Base-by-base conservation (phyloP, 176 grass and related monocot genomes). In the Coix lacrymajobi region DNA sequence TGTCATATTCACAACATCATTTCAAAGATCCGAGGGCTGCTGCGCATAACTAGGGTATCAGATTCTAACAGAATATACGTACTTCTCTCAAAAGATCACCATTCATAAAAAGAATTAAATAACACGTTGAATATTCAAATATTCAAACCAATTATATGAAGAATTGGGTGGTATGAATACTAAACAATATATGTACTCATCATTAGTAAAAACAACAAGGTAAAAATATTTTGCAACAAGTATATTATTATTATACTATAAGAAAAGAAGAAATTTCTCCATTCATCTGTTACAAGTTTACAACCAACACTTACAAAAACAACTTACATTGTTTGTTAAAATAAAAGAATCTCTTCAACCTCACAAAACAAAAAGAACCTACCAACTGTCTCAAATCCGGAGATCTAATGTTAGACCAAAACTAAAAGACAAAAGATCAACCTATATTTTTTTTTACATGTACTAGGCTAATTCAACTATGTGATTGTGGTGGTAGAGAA, bases 361-460 rank as follows among this genome's bases (percentile, higher is more conserved):
- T 60, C 10, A 0, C 56, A 40, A 86, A 78, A 81, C 70, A 56
- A 36, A 36, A 81, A 78, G n/a, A 86, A 79, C 3, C 83, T 45
- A 79, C 41, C 10, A 29, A 31, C 26, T 2, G 17, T 49, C 38
- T 77, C 63, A 60, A 51, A 38, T 41, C 2, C 25, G 22, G n/a
- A 57, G n/a, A 60, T 60, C 83, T 85, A 79, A 72, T 31, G 62
- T 88, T 85, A 91, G 66, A 57, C 43, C 63, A 86, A 91, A 69
- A 77, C 51, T 38, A 87, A 80, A 82, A 51, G 31, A 4, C 43
- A 75, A 85, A 14, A 49, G 71, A 76, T 60, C n/a, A 60, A 60
- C 9, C 11, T 60, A 60, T 60, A 60, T 4, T 2, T 54, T 24
- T 40, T 57, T 60, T 26, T 56, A 79, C 37, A 79, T 81, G 48